Conservation (phyloP, 495 filamentous ascomycete genomes). For the Xylaria acuta region DNA sequence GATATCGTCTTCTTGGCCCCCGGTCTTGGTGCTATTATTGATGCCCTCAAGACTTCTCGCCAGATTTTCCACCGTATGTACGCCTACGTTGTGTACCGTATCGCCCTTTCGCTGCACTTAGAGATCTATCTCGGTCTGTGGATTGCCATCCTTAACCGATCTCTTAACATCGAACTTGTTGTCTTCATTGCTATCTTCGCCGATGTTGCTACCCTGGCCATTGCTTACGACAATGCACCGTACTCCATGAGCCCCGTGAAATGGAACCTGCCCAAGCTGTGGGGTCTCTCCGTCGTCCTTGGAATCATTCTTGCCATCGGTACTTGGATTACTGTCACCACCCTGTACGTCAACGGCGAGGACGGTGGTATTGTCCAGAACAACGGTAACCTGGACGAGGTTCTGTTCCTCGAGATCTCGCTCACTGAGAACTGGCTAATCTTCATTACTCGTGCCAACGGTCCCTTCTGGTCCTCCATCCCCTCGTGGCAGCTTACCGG, state of each 20-base stretch:
- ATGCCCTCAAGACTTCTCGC: conserved; percentile 90
- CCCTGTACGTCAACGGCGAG: conserved; percentile 70
- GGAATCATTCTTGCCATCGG: conserved; percentile 80
- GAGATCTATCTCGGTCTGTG: conserved; percentile 89
- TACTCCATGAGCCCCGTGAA: conserved; percentile 87
- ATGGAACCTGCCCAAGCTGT: conserved; percentile 92
- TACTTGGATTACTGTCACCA: conserved; percentile 83
- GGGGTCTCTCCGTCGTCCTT: conserved; percentile 87
- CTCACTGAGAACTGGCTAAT: conserved; percentile 96
- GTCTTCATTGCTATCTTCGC: conserved; percentile 96
- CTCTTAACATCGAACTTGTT: conserved; percentile 82
- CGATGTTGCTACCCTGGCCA: conserved; percentile 89
- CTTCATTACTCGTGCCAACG: conserved; percentile 90
- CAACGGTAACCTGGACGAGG: conserved; percentile 78
- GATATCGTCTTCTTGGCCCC: conserved; percentile 94
- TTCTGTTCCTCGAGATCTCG: conserved; percentile 89
- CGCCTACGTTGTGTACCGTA: conserved; percentile 95
- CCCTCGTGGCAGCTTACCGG: conserved; percentile 81
- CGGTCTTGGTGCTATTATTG: conserved; percentile 90
- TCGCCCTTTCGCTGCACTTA: conserved; percentile 88
- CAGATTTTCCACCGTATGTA: conserved; percentile 99
- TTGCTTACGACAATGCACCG: conserved; percentile 92
- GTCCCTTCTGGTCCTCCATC: conserved; percentile 82
- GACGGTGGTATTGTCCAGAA: conserved; percentile 86
- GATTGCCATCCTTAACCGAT: conserved; percentile 86